Evolutionary conservation across 306 rosid species (phyloP), one percentile per base, ranked within the genome.

Genomic region (Vigna trinervia): DNA sequence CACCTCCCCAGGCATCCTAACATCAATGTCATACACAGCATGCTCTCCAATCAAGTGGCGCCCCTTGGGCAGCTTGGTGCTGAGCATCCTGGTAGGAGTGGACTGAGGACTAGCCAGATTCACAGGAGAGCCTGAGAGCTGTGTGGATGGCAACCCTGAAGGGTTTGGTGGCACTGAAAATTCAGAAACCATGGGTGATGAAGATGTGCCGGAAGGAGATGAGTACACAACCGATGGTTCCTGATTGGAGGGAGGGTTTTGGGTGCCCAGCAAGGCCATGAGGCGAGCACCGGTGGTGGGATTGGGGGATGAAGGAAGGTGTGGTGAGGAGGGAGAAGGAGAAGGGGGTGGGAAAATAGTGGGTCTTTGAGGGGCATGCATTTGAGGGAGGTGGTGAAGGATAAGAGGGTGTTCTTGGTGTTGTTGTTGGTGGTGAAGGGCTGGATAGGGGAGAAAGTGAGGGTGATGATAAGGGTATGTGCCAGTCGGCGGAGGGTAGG

Each of bases 401-500:
- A 84, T 66, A 56, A 73, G 78, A 78, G 79, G 83, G 80, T 84
- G 69, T 9, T 77, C 74, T 7, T 73, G 78, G 3, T 75, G 78
- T 11, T 80, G 82, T 3, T 79, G 84, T 4, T 65, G 84, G 4
- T 56, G 84, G 5, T 63, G 79, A 19, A 64, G 78, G 38, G 3
- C 57, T 47, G 76, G 86, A 26, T 81, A 85, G 41, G 86, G 88
- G 30, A 86, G 83, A 68, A 62, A 86, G 85, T 82, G 84, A 75
- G 90, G 86, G 15, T 75, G 58, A 39, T 84, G 80, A 79, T 60
- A 87, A 30, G 86, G 84, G 81, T 82, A 76, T 38, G 87, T 77
- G 38, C 91, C 93, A 75, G 94, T 86, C 1, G 90, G 84, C 12
- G 94, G 94, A 63, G 94, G 94, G 80, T 85, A 90, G 4, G 94